Evolutionary conservation across 768 basidiomycete genomes (phyloP), one percentile per base, ranked within the genome.

Genomic region (Strobilomyces echinocephalus): DNA sequence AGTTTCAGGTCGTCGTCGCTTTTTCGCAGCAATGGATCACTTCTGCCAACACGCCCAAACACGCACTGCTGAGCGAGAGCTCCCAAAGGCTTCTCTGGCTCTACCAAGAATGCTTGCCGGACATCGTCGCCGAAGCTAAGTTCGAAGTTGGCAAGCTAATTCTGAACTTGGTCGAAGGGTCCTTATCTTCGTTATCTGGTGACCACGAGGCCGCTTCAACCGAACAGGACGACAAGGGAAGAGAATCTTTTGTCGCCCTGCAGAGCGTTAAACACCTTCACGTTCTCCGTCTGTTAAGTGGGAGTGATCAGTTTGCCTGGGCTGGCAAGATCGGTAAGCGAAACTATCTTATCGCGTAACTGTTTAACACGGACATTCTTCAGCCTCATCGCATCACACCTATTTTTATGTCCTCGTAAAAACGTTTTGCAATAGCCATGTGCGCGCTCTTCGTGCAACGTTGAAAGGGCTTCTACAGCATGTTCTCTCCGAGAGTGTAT

Each of bases 71-170:
- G 28, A 79, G 85, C 0, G 95, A 97, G 71, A 79, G 81, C 46
- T 83, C 93, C 1, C 83, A 93, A 59, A 71, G 93, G 26, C 68
- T 98, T 39, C 72, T 97, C 55, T 88, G 87, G 80, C 75, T 95
- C 46, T 98, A 97, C 65, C 90, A 95, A 60, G 76, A 76, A 21
- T 84, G 82, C 54, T 68, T 95, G 28, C 90, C 92, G 0, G 73
- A 78, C 1, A 70, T 91, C 1, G 85, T 89, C 4, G 81, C 83
- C 0, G 92, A 94, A 66, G 83, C 83, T 26, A 76, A 84, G 46
- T 97, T 95, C 60, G 95, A 97, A 67, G 82, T 87, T 35, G 91
- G 91, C 2, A 91, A 91, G 66, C 64, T 95, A 20, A 69, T 94
- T 28, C 74, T 74, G 51, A 72, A 75, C 51, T 73, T 85, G 57